Evolutionary conservation across 2,329 filamentous ascomycete species (phyloP).

Genomic region (Remersonia thermophila): DNA sequence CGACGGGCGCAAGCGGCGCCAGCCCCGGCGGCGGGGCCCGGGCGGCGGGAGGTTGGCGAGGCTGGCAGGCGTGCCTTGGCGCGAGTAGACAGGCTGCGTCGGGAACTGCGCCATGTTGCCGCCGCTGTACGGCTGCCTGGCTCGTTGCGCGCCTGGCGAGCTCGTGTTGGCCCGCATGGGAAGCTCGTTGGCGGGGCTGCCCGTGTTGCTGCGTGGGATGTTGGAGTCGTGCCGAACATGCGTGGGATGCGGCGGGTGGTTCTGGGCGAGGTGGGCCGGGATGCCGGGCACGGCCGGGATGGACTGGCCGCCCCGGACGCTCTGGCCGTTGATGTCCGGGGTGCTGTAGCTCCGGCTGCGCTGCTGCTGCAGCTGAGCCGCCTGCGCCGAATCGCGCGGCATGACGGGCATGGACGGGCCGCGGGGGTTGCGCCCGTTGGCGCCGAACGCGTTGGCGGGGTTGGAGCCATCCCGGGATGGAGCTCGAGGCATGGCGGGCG

Average conservation of each 20-base stretch:
- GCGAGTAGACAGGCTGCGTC: slow-evolving; percentile 38
- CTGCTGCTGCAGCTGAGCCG: slow-evolving; percentile 50
- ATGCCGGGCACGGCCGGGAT: slow-evolving; percentile 66
- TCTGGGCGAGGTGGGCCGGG: slow-evolving; percentile 56
- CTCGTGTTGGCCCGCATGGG: slow-evolving; percentile 58
- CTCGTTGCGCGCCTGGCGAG: slow-evolving; percentile 54
- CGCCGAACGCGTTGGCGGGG: slow-evolving; percentile 40
- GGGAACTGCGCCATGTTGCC: slow-evolving; percentile 46
- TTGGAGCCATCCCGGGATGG: slow-evolving; percentile 64
- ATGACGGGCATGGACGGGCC: slow-evolving; percentile 71
- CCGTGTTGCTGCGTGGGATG: slow-evolving; percentile 69
- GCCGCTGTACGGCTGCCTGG: slow-evolving; percentile 34
- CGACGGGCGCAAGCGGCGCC: slow-evolving; percentile 24
- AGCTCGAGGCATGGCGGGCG: slow-evolving; percentile 71
- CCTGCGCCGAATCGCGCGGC: slow-evolving; percentile 37
- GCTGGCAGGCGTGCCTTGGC: slow-evolving; percentile 30
- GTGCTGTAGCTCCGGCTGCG: slow-evolving; percentile 87
- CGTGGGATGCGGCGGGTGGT: slow-evolving; percentile 45
- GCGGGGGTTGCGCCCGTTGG: slow-evolving; percentile 51
- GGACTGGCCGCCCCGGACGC: slow-evolving; percentile 36
- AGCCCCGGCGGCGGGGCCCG: slow-evolving; percentile 24
- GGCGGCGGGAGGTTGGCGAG: slow-evolving; percentile 15
- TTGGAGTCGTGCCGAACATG: slow-evolving; percentile 40
- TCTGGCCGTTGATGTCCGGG: slow-evolving; percentile 73
- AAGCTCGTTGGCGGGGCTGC: slow-evolving; percentile 59